Base-by-base conservation (phyloP, 495 filamentous ascomycete genomes). In the Aspergillus nanangensis region DNA sequence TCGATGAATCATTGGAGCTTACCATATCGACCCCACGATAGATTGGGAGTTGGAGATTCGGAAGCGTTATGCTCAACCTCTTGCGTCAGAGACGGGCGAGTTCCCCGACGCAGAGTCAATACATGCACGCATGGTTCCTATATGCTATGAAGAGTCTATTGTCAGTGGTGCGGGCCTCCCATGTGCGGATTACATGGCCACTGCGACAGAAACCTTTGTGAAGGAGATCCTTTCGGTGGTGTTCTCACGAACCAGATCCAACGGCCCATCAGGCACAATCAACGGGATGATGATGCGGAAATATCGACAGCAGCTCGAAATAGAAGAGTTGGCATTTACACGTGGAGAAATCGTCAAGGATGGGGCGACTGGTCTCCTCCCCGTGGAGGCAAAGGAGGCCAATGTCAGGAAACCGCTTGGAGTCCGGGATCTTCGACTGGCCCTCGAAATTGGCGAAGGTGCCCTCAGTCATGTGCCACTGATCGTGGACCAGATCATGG, bases 1-100 rank as follows among this genome's bases (percentile, higher is more conserved):
- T 34, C 36, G 21, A 21, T 18, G 8, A 36, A 13, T 41, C 38
- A 38, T 23, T 38, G 40, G 45, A 5, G 41, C 62, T 70, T 48
- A 70, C 50, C 29, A 21, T 20, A 34, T 8, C 27, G 32, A 25
- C 7, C 36, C 32, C 17, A 29, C 41, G 35, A 17, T 45, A 90
- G 86, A 95, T 59, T 88, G 84, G 80, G 88, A 95, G 51, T 72
- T 94, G 32, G 93, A 96, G 67, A 95, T 96, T 52, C 81, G 90
- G 47, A 93, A 94, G 74, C 87, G 89, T 48, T 98, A 87, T 67
- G 81, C 84, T 31, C 87, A 90, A 55, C 86, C 92, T 10, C 75
- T 98, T 21, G 87, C 87, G 21, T 78, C 83, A 27, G 93, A 97
- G 66, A 91, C 90, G 1, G 86, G 88, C 46, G 93, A 97, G 67